Conservation (phyloP, 768 basidiomycete genomes). For the Auriscalpium microsporum region DNA sequence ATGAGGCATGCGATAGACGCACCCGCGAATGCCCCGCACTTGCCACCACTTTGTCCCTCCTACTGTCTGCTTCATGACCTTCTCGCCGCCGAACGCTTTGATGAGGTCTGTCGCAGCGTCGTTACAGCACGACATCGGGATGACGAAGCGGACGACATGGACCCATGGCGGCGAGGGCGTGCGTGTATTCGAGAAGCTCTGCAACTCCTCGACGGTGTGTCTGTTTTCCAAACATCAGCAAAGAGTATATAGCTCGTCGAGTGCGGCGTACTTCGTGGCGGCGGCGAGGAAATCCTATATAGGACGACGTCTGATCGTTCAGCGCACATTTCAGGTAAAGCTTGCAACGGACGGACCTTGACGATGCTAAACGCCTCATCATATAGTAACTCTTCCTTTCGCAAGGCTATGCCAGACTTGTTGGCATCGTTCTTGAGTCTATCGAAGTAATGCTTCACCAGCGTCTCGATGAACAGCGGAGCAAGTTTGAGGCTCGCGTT, state of each 20-base stretch:
- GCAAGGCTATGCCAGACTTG: slow-evolving; percentile 24
- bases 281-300: slow-evolving; percentile 66
- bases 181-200: slow-evolving; percentile 70
- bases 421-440: slow-evolving; percentile 26
- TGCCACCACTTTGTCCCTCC: slow-evolving; percentile 99
- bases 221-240: slow-evolving; percentile 27
- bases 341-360: slow-evolving; percentile 43
- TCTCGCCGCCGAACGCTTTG: slow-evolving; percentile 77
- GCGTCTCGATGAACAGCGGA: slow-evolving; percentile 63
- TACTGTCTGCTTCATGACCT: slow-evolving; percentile 56
- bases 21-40: slow-evolving; percentile 79
- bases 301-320: background rate
- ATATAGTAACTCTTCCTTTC: slow-evolving; percentile 72
- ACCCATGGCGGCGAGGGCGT: slow-evolving; percentile 84
- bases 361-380: slow-evolving; percentile 71
- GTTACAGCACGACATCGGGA: slow-evolving; percentile 71
- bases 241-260: background rate
- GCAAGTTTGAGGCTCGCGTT: slow-evolving; percentile 59
- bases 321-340: background rate
- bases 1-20: slow-evolving; percentile 21
- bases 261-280: slow-evolving; percentile 48
- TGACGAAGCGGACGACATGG: slow-evolving; percentile 56
- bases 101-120: slow-evolving; percentile 68
- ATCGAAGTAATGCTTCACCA: slow-evolving; percentile 83
- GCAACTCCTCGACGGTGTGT: slow-evolving; percentile 80